Evolutionary conservation across 2,329 filamentous ascomycete genomes (phyloP), one percentile per base, ranked within the genome.

Genomic region (Pestalotiopsis sp.): DNA sequence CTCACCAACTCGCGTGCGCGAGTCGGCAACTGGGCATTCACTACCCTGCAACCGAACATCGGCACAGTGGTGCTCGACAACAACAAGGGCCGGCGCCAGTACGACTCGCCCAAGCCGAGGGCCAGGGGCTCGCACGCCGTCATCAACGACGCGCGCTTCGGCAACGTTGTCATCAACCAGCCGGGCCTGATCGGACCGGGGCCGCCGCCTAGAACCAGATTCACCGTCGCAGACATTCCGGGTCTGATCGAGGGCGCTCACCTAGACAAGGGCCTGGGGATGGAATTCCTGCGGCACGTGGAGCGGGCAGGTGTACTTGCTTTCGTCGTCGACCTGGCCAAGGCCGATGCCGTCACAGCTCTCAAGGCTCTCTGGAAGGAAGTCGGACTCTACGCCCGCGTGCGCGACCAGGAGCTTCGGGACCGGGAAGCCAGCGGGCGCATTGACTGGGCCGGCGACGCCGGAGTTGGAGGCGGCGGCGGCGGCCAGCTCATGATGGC

Each of bases 11-110:
- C 93, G 78, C 91, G 94, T 69, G 93, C 96, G 1, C 89, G 96
- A 52, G 90, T 99, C 38, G 96, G 96, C 56, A 91, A 93, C 78
- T 99, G 96, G 96, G 95, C 94, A 11, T 99, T 99, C 79, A 99
- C 96, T 3, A 99, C 96, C 0, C 85, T 99, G 9, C 92, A 95
- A 73, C 96, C 96, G 2, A 98, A 97, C 74, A 97, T 99, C 67
- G 96, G 96, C 65, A 99, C 96, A 0, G 94, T 99, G 6, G 92
- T 98, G 14, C 87, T 99, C 12, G 96, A 99, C 79, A 89, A 95
- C 78, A 89, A 96, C 82, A 91, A 90, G 68, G 94, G 95, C 2
- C 89, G 93, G 0, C 93, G 94, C 1, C 68, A 82, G 5, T 79
- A 87, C 60, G 80, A 78, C 58, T 77, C 66, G 75, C 77, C 75